phyloP scores from a whole-genome alignment of 176 grass and related monocot species.

The Avena eriantha region DNA sequence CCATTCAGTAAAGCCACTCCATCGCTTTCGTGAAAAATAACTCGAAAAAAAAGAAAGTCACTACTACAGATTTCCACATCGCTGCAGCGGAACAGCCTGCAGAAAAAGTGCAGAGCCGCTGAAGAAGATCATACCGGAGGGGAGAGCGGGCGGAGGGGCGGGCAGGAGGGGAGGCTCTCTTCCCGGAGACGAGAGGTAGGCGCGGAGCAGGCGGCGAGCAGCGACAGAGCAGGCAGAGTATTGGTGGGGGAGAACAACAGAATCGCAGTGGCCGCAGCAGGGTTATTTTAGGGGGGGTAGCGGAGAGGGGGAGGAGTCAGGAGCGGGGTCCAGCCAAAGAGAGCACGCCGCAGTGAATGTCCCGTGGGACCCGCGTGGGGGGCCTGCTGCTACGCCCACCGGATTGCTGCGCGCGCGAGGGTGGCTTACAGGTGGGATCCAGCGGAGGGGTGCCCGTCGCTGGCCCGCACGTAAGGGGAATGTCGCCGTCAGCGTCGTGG shows the following conservation, averaged over 20 bases:
- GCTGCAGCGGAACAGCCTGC: not conserved
- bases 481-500: not conserved
- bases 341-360: not conserved
- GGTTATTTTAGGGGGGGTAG: not conserved
- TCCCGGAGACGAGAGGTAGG: conserved; percentile 6
- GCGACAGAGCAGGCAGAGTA: not conserved
- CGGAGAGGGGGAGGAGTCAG: not conserved
- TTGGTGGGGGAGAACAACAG: not conserved
- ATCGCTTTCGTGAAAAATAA: not conserved
- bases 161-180: not conserved
- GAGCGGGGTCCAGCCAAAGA: not conserved
- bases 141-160: not conserved
- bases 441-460: accelerated
- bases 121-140: conserved; percentile 5
- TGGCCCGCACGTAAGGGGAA: not conserved
- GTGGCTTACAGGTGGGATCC: conserved; percentile 19
- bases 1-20: not conserved
- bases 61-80: conserved; percentile 31
- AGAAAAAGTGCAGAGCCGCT: not conserved
- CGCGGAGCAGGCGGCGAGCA: conserved; percentile 21
- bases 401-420: accelerated
- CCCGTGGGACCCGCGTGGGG: not conserved
- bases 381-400: not conserved
- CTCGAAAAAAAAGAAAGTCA: not conserved
- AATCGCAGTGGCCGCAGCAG: not conserved